These are phyloP conservation scores for Saccharomyces kudriavzevii DNA, from an alignment of 805 yeast species.

Conservation along the genomic window DNA sequence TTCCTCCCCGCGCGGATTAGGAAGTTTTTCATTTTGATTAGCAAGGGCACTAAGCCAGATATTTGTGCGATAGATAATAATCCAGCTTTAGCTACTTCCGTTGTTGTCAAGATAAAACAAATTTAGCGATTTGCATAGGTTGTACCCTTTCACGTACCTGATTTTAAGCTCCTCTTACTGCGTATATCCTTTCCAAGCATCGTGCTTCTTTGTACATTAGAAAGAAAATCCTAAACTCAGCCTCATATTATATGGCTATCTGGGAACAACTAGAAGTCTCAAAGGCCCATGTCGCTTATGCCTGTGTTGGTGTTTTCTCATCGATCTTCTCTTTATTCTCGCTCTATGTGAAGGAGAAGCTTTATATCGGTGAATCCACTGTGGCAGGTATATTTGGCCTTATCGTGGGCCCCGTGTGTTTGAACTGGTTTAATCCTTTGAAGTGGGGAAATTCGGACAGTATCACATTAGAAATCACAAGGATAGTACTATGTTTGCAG, in stretches of 20 bases:
- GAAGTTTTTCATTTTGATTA: neutral
- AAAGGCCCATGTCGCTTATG: constrained; percentile 78
- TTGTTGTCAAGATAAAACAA: too few relatives aligned
- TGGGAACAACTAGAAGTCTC: constrained; percentile 35
- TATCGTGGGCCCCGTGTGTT: constrained; percentile 80
- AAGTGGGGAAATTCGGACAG: constrained; percentile 81
- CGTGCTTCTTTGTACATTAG: neutral
- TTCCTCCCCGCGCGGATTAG: constrained; percentile 1
- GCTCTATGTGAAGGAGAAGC: constrained; percentile 69
- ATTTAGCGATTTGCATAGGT: neutral
- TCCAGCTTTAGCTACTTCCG: neutral
- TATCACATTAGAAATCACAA: constrained; percentile 73
- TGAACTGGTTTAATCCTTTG: constrained; percentile 75
- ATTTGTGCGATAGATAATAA: neutral
- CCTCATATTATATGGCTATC: constrained; percentile 21
- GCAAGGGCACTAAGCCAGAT: neutral
- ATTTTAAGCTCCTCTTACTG: neutral
- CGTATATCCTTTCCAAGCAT: neutral
- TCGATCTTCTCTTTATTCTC: constrained; percentile 76
- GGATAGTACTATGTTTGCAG: constrained; percentile 78
- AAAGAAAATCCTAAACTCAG: neutral
- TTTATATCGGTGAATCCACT: constrained; percentile 87
- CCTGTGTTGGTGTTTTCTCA: constrained; percentile 76
- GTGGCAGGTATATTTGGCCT: constrained; percentile 80
- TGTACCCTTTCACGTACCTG: neutral